Conservation (phyloP, 345 rosid species). For the Linum lewisii region DNA sequence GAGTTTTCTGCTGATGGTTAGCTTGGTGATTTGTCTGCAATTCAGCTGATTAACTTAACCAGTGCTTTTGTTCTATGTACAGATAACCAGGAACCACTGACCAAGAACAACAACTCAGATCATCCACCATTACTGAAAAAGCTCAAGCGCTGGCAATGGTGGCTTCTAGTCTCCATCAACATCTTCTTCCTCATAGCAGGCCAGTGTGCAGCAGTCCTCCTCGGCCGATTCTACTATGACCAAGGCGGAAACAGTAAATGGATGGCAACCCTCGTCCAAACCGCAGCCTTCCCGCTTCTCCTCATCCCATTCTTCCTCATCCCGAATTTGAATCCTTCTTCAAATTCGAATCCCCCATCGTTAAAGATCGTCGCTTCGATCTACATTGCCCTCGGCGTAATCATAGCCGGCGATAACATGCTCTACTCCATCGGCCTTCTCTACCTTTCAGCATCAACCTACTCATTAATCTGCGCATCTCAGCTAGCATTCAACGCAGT, state of each 20-base stretch:
- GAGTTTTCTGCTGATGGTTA: no score
- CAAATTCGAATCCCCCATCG: constrained; percentile 16
- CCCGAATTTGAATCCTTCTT: no score
- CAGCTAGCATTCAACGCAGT: constrained; percentile 72
- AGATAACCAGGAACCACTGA: constrained; percentile 31
- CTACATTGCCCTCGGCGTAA: constrained; percentile 48
- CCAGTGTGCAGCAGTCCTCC: constrained; percentile 55
- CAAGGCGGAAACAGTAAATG: constrained; percentile 62
- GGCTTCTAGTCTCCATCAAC: constrained; percentile 37
- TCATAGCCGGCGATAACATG: constrained; percentile 57
- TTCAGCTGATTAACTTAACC: no score
- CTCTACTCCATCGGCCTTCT: constrained; percentile 61
- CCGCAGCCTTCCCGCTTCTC: constrained; percentile 58
- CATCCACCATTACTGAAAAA: constrained; percentile 18
- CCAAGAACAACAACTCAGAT: constrained; percentile 10
- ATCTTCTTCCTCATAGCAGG: constrained; percentile 44
- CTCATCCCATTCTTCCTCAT: constrained; percentile 41
- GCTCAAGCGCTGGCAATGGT: constrained; percentile 50
- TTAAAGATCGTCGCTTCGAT: constrained; percentile 23
- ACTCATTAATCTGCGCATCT: constrained; percentile 64
- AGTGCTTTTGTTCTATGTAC: constrained; percentile 7
- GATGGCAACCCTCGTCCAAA: constrained; percentile 61
- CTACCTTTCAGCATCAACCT: constrained; percentile 74
- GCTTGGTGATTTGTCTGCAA: no score
- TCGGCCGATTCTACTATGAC: constrained; percentile 57